Evolutionary conservation across 441 rosid genomes (phyloP).

Genomic region (Brassica hybrid): DNA sequence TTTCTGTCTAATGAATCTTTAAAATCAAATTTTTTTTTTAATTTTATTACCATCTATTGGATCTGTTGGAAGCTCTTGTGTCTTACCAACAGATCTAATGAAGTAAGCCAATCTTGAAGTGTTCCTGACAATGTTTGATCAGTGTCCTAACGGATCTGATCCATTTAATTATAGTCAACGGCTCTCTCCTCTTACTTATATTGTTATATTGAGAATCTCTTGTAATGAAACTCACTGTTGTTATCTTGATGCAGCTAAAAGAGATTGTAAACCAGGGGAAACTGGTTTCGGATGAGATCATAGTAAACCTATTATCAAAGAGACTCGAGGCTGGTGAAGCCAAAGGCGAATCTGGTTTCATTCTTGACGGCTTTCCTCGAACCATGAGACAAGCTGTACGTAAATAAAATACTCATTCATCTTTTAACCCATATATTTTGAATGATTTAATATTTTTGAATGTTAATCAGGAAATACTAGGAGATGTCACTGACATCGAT

Average conservation of each 20-base stretch:
- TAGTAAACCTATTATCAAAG: conserved; percentile 56
- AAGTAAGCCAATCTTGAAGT: neutral
- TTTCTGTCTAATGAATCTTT: neutral
- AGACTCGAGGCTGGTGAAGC: conserved; percentile 68
- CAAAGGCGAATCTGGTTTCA: conserved; percentile 70
- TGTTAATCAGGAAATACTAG: conserved; percentile 57
- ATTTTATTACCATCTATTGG: conserved; percentile 3
- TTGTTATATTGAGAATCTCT: neutral
- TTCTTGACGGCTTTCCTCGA: conserved; percentile 80
- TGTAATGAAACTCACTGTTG: conserved; percentile 3
- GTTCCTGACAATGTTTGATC: no score
- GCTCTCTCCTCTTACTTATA: neutral
- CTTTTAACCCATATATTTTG: no score
- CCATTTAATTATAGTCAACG: conserved; percentile 12
- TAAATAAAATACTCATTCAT: neutral
- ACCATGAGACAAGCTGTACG: conserved; percentile 72
- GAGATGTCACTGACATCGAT: conserved; percentile 64
- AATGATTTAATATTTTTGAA: neutral
- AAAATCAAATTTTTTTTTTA: conserved; percentile 1
- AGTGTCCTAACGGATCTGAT: neutral
- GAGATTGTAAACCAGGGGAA: conserved; percentile 71
- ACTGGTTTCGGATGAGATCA: conserved; percentile 67
- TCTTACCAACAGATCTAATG: conserved; percentile 15
- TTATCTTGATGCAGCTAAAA: conserved; percentile 49
- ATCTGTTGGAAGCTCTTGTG: conserved; percentile 5